phyloP scores from a whole-genome alignment of 2,329 filamentous ascomycete species.

The Didymella pinodella region DNA sequence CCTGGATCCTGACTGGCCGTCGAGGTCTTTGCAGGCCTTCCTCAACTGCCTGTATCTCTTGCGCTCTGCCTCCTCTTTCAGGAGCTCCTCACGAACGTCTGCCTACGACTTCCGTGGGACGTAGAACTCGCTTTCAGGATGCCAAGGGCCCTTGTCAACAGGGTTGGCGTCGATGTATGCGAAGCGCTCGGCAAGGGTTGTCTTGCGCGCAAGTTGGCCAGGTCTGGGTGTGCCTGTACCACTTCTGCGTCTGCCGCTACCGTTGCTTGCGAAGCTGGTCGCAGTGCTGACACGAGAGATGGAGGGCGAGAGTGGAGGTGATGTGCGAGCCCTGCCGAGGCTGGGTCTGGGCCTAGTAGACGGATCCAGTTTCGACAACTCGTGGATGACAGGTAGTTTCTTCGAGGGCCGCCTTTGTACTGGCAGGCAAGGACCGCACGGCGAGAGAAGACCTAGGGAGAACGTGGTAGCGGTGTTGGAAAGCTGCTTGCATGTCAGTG shows the following conservation, averaged over 20 bases:
- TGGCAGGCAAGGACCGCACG: slow-evolving; percentile 21
- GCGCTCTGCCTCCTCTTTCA: slow-evolving; percentile 10
- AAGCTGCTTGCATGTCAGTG: slow-evolving; percentile 4
- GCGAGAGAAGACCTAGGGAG: slow-evolving; percentile 4
- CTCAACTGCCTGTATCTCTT: slow-evolving; percentile 17
- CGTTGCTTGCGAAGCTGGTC: background rate
- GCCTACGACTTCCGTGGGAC: slow-evolving; percentile 19
- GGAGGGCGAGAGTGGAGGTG: slow-evolving; percentile 6
- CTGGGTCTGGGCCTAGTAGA: slow-evolving; percentile 21
- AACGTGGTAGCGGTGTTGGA: slow-evolving; percentile 24
- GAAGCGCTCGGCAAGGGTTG: slow-evolving; percentile 14
- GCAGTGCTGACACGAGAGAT: background rate
- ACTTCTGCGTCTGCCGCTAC: slow-evolving; percentile 4
- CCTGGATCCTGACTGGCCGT: slow-evolving; percentile 32
- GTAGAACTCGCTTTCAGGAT: slow-evolving; percentile 15
- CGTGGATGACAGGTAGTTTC: slow-evolving; percentile 15
- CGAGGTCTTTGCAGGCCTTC: slow-evolving; percentile 27
- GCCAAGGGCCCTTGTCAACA: slow-evolving; percentile 18
- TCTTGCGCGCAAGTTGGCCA: slow-evolving; percentile 6
- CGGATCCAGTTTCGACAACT: slow-evolving; percentile 25
- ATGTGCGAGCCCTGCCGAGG: slow-evolving; percentile 21
- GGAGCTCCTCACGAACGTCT: slow-evolving; percentile 12
- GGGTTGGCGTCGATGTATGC: slow-evolving; percentile 14
- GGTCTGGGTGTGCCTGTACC: slow-evolving; percentile 5
- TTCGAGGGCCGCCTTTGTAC: slow-evolving; percentile 14